Evolutionary conservation across 768 basidiomycete species (phyloP).

Genomic region (Rhodotorula kratochvilovae): DNA sequence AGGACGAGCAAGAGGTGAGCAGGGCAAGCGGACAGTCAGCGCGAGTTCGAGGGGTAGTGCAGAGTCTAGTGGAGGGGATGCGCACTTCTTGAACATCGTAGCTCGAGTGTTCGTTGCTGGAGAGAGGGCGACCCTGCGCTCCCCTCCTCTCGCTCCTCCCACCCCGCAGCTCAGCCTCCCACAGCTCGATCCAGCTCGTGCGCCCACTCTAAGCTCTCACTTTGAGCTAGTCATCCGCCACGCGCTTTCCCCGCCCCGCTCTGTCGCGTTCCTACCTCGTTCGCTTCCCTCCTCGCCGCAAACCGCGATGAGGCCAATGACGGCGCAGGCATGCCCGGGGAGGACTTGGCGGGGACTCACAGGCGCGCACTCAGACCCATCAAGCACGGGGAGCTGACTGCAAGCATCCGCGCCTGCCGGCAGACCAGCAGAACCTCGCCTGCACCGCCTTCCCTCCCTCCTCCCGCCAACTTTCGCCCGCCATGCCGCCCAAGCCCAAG

Average conservation of each 20-base stretch:
- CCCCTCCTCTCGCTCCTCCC: neutral
- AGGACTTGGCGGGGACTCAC: too few species aligned
- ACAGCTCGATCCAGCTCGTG: too few species aligned
- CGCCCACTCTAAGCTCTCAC: too few species aligned
- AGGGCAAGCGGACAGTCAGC: neutral
- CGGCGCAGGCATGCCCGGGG: too few species aligned
- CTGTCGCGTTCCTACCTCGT: too few species aligned
- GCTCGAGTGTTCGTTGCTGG: neutral
- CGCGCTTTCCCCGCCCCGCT: neutral
- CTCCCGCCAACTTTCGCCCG: neutral
- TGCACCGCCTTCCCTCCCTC: neutral
- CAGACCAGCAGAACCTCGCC: too few species aligned
- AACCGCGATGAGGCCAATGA: too few species aligned
- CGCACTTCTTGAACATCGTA: slow-evolving; percentile 17
- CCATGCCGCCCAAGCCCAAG: slow-evolving; percentile 32
- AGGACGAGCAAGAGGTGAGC: neutral
- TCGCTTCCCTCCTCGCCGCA: too few species aligned
- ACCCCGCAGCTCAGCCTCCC: neutral
- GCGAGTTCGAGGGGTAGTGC: neutral
- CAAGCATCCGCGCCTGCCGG: too few species aligned
- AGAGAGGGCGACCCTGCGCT: neutral
- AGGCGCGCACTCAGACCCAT: too few species aligned
- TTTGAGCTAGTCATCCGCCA: neutral
- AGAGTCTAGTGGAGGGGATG: accelerated
- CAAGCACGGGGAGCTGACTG: too few species aligned